These are phyloP conservation scores for Amphichorda felina DNA, from an alignment of 2,329 filamentous ascomycete genomes.

Conservation along the genomic window DNA sequence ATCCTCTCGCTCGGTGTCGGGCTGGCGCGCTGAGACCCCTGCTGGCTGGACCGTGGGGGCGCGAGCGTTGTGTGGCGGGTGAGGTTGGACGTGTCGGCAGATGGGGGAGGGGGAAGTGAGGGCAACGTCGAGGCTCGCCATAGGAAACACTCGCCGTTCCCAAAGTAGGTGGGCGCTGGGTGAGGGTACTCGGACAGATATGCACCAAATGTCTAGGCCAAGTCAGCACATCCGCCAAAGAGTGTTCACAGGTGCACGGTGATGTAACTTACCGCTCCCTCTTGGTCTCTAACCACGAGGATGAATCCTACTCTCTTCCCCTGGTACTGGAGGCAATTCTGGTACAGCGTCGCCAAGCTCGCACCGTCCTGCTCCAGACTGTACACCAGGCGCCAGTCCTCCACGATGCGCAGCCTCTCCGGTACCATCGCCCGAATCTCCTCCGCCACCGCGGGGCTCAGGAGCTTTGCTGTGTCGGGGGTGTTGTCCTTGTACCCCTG, in stretches of 20 bases:
- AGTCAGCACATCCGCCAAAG: background rate
- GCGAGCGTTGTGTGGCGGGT: conserved; percentile 26
- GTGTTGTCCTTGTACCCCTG: conserved; percentile 53
- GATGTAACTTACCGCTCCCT: conserved; percentile 52
- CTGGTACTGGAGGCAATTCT: conserved; percentile 57
- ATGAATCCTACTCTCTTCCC: conserved; percentile 75
- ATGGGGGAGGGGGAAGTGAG: conserved; percentile 38
- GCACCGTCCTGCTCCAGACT: conserved; percentile 88
- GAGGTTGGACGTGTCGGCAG: conserved; percentile 36
- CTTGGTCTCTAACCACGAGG: conserved; percentile 70
- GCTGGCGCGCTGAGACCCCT: conserved; percentile 10
- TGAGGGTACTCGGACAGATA: conserved; percentile 86
- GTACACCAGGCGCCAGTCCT: conserved; percentile 79
- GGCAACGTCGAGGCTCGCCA: conserved; percentile 49
- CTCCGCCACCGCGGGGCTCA: conserved; percentile 68
- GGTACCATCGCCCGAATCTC: conserved; percentile 87
- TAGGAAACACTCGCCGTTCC: conserved; percentile 86
- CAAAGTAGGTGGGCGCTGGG: conserved; percentile 76
- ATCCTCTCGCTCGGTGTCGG: conserved; percentile 59
- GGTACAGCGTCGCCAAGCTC: conserved; percentile 75
- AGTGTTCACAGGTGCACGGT: background rate
- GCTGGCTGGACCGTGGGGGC: conserved; percentile 11
- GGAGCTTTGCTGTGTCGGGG: conserved; percentile 46
- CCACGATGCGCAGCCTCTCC: conserved; percentile 72
- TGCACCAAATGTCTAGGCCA: conserved; percentile 67